Evolutionary conservation across 495 filamentous ascomycete genomes (phyloP).

Genomic region (Glonium stellatum): DNA sequence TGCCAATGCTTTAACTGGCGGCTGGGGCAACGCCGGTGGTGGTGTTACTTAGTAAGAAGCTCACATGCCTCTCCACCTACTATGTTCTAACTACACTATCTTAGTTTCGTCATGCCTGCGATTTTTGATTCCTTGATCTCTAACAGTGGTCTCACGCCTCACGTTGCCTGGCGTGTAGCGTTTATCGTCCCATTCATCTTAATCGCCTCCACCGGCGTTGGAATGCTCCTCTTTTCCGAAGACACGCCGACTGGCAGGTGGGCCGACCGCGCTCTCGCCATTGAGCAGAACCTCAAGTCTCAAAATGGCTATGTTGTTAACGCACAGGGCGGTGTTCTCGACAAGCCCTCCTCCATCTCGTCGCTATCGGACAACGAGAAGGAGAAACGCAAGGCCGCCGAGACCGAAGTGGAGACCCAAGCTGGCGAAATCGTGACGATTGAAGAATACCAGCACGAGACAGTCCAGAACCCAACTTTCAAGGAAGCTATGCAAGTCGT

Average conservation of each 20-base stretch:
- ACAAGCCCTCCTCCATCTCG: conserved; percentile 42
- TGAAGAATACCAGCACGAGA: conserved; percentile 54
- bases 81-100: background rate
- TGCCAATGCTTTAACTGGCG: conserved; percentile 79
- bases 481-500: conserved; percentile 44
- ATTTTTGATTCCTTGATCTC: conserved; percentile 75
- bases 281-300: background rate
- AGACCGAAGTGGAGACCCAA: conserved; percentile 32
- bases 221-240: conserved; percentile 66
- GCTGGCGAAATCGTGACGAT: conserved; percentile 46
- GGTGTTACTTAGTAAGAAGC: conserved; percentile 57
- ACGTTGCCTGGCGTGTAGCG: conserved; percentile 75
- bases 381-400: conserved; percentile 30
- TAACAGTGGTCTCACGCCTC: conserved; percentile 48
- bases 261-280: conserved; percentile 53
- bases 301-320: conserved; percentile 41
- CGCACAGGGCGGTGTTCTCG: conserved; percentile 50
- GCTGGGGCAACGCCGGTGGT: conserved; percentile 85
- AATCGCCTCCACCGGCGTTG: conserved; percentile 56
- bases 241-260: conserved; percentile 82
- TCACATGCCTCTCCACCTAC: background rate
- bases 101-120: conserved; percentile 82
- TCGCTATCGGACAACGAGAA: conserved; percentile 22
- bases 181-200: conserved; percentile 80
- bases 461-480: conserved; percentile 59